Base-by-base conservation (phyloP, 768 basidiomycete species). In the Phanerochaete carnosa region DNA sequence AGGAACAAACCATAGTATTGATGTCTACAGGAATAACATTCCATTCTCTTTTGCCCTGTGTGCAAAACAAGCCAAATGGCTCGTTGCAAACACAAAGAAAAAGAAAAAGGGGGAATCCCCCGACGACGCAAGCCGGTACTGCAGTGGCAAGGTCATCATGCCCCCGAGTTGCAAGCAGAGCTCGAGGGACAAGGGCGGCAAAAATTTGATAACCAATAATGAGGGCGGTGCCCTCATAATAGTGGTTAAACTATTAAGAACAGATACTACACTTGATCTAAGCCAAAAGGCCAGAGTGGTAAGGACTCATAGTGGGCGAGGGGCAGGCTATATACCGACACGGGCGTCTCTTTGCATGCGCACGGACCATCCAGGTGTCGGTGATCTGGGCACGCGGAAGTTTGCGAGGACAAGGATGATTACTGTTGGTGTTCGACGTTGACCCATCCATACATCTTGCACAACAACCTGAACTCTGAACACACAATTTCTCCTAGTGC, bases 221-320 rank as follows among this genome's bases (percentile, higher is more conserved):
- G 71, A 63, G 62, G 70, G 67, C 71, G 70, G 70, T 72, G 71
- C 67, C 70, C 61, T 62, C 71, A 72, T 72, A 72, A 72, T 72
- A 72, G 71, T 72, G 71, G 71, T 72, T 72, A 72, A 72, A 72
- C 80, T 84, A 78, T 79, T 77, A 83, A 84, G 81, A 84, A 85
- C 83, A 85, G 84, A 85, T 85, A 85, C 84, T 85, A 85, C 84
- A 85, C 84, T 85, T 85, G 83, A 85, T 85, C 83, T 84, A 83
- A 85, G 83, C 84, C 83, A 84, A 82, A 80, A 82, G 82, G 81
- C 82, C 81, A 77, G 77, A 78, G 77, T 78, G 77, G 77, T 78
- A 68, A 73, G 68, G 69, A 68, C 53, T 62, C 51, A 23, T 1
- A 19, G 37, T 26, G 54, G 60, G 26, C 60, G 55, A 30, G n/a